These are phyloP conservation scores for Lepidium sativum DNA, from an alignment of 345 rosid genomes.

Conservation along the genomic window DNA sequence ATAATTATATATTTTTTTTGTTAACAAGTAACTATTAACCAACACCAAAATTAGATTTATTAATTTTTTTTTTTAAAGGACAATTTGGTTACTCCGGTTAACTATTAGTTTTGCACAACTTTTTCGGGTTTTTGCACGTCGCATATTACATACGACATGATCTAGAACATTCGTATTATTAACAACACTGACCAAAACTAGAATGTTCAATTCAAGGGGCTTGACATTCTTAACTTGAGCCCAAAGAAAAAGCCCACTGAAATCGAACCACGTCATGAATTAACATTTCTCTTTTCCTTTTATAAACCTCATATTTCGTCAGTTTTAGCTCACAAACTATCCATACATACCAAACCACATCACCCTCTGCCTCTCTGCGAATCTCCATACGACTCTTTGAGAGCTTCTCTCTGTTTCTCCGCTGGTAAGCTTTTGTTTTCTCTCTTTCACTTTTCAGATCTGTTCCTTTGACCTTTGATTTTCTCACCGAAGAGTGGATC, in stretches of 20 bases:
- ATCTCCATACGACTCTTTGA: slow-evolving; percentile 11
- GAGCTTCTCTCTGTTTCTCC: slow-evolving; percentile 18
- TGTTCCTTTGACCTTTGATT: background rate
- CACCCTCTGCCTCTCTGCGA: slow-evolving; percentile 6
- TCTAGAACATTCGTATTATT: background rate
- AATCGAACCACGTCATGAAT: background rate
- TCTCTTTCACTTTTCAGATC: background rate
- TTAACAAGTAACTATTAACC: too few species aligned
- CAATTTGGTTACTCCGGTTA: background rate
- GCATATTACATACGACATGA: background rate
- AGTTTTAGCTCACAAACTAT: background rate
- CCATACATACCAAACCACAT: slow-evolving; percentile 12
- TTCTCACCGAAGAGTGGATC: slow-evolving; percentile 1
- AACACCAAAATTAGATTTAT: too few species aligned
- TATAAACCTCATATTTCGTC: background rate
- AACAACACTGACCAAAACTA: background rate
- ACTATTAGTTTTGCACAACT: background rate
- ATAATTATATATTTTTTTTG: too few species aligned
- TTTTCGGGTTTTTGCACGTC: background rate
- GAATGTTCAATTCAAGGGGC: slow-evolving; percentile 3
- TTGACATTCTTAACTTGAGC: background rate
- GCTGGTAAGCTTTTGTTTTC: slow-evolving; percentile 11
- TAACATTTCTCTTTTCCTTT: background rate
- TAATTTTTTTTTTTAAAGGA: too few species aligned
- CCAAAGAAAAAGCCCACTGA: slow-evolving; percentile 22